Conservation (phyloP, 2,329 filamentous ascomycete genomes). For the Coleophoma crateriformis region DNA sequence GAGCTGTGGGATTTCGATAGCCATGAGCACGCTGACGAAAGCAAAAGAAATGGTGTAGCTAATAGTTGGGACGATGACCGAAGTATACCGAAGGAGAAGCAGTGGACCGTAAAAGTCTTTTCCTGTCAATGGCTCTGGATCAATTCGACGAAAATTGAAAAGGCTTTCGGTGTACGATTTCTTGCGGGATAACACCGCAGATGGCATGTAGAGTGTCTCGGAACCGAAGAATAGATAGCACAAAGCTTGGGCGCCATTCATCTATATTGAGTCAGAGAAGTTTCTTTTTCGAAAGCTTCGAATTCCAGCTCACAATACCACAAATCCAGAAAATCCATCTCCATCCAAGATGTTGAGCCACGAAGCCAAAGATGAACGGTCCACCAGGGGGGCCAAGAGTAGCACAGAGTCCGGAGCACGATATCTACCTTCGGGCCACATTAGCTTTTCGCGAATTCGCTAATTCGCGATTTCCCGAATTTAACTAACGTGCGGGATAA, state of each 20-base stretch:
- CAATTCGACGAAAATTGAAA: slow-evolving; percentile 42
- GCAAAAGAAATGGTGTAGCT: slow-evolving; percentile 53
- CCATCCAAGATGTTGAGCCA: too few species aligned
- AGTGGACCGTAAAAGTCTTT: slow-evolving; percentile 47
- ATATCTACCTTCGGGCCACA: too few species aligned
- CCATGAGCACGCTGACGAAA: slow-evolving; percentile 45
- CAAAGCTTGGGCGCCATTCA: slow-evolving; percentile 50
- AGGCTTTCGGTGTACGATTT: slow-evolving; percentile 23
- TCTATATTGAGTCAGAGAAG: too few species aligned
- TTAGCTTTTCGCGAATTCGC: too few species aligned
- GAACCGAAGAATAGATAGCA: slow-evolving; percentile 49
- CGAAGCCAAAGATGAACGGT: too few species aligned
- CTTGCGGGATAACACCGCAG: neutral
- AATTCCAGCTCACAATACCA: too few species aligned
- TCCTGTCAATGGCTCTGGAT: slow-evolving; percentile 40
- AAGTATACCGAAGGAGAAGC: slow-evolving; percentile 35
- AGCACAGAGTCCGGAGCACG: too few species aligned
- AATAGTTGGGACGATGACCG: slow-evolving; percentile 42
- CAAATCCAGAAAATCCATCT: too few species aligned
- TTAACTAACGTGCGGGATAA: too few species aligned
- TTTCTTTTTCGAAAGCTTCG: too few species aligned
- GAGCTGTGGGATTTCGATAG: slow-evolving; percentile 54
- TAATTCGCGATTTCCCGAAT: too few species aligned
- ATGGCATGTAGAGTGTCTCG: slow-evolving; percentile 47
- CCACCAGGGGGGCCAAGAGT: too few species aligned